phyloP scores from a whole-genome alignment of 768 basidiomycete genomes.

The Amanita pallidorosea region DNA sequence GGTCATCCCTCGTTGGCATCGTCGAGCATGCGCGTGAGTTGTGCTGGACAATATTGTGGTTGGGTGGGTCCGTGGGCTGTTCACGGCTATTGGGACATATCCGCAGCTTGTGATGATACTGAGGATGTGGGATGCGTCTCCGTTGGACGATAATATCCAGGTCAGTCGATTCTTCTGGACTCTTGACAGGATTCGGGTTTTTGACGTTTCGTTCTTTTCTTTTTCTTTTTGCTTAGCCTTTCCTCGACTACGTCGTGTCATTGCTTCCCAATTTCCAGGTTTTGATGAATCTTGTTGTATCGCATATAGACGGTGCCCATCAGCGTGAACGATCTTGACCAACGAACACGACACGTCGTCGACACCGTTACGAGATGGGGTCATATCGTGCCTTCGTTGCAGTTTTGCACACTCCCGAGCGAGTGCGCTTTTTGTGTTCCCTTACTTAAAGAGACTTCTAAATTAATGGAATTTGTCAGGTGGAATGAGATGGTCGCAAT shows the following conservation, averaged over 20 bases:
- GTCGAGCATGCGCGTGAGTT: constrained; percentile 2
- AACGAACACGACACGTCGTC: too few species aligned
- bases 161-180: background rate
- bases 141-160: constrained; percentile 1
- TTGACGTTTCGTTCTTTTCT: too few species aligned
- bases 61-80: constrained; percentile 7
- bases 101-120: constrained; percentile 7
- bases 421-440: background rate
- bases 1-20: background rate
- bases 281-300: background rate
- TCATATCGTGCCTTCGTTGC: background rate
- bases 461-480: background rate
- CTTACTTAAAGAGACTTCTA: background rate
- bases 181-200: background rate
- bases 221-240: too few species aligned
- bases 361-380: background rate
- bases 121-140: constrained; percentile 5
- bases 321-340: background rate
- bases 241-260: background rate
- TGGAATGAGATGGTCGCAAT: constrained; percentile 1
- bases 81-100: constrained; percentile 5
- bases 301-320: background rate
- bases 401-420: constrained; percentile 1
- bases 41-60: constrained; percentile 9
- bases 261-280: background rate